phyloP scores from a whole-genome alignment of 176 grass and related monocot genomes.

The Musa troglodytarum region DNA sequence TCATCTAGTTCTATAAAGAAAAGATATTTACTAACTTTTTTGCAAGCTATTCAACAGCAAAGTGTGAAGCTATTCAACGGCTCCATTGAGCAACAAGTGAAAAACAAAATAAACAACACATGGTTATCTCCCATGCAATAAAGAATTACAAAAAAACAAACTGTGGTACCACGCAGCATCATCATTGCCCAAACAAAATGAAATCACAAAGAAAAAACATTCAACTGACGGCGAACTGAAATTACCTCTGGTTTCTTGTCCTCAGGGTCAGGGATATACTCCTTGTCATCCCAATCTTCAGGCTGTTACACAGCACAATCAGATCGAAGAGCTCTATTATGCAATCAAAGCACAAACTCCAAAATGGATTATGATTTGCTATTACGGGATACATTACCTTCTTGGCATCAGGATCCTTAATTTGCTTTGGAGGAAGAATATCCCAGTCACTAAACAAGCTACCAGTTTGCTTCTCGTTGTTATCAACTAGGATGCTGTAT shows the following conservation, averaged over 20 bases:
- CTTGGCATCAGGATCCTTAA: constrained; percentile 38
- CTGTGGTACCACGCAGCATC: background rate
- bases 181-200: background rate
- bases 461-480: constrained; percentile 31
- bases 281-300: constrained; percentile 92
- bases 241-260: constrained; percentile 87
- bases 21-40: background rate
- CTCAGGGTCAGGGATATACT: constrained; percentile 83
- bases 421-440: constrained; percentile 44
- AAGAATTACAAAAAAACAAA: background rate
- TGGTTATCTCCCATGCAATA: no score
- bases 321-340: background rate
- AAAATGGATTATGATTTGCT: background rate
- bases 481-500: constrained; percentile 41
- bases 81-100: background rate
- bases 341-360: background rate
- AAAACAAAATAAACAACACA: background rate
- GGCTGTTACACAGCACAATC: constrained; percentile 40
- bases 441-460: constrained; percentile 42
- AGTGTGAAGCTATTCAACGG: background rate
- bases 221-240: background rate
- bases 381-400: constrained; percentile 19
- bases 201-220: background rate
- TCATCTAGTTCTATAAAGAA: no score
- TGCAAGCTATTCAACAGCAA: background rate